Percentiles rank a stretch among this genome's conserved stretches.
These are phyloP conservation scores for Phytophthora citricola DNA, from an alignment of 352 stramenopile species.

Conservation along the genomic window DNA sequence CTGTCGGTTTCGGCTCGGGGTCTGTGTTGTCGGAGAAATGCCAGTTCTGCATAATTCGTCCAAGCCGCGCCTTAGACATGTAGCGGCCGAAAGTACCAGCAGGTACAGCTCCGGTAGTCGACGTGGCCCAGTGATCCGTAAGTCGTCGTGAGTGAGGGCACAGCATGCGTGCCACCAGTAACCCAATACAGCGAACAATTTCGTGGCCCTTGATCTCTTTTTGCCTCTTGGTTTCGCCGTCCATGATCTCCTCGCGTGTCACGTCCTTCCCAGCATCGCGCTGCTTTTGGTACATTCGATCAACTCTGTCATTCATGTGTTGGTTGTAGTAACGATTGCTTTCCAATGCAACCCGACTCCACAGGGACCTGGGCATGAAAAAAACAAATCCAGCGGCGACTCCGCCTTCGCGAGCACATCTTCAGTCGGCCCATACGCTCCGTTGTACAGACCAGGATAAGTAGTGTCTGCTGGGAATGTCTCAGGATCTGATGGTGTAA, in stretches of 20 bases:
- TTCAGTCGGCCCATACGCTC: not conserved
- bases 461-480: not conserved
- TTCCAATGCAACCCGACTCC: not conserved
- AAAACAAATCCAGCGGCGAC: slow-evolving; percentile 21
- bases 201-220: slow-evolving; percentile 19
- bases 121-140: slow-evolving; percentile 18
- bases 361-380: slow-evolving; percentile 19
- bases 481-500: not conserved
- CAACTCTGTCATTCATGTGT: no score
- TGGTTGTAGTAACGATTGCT: no score
- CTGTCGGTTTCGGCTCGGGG: slow-evolving; percentile 4
- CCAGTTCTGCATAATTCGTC: slow-evolving; percentile 18
- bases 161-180: slow-evolving; percentile 13
- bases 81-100: slow-evolving; percentile 20
- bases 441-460: not conserved
- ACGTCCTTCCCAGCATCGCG: not conserved
- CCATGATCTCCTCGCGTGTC: slow-evolving; percentile 5
- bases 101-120: slow-evolving; percentile 6
- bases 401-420: not conserved
- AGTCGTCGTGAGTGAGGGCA: slow-evolving; percentile 10
- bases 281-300: not conserved
- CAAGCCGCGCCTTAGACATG: slow-evolving; percentile 18
- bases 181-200: slow-evolving; percentile 19
- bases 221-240: slow-evolving; percentile 4
- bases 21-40: slow-evolving; percentile 21